Conservation (phyloP, 805 yeast species). For the Ogataea thermomethanolica region DNA sequence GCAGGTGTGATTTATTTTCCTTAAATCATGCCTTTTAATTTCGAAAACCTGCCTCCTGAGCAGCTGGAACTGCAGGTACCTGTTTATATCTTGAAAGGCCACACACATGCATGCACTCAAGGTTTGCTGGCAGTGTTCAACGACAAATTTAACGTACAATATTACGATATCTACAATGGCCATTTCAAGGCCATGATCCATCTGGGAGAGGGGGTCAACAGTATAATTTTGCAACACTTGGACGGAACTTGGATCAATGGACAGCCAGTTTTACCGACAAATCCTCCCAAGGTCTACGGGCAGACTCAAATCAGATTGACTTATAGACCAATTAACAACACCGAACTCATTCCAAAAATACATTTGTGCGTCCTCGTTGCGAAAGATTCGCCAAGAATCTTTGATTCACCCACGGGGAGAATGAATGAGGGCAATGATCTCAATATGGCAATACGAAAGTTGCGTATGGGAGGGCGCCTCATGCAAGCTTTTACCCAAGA, state of each 20-base stretch:
- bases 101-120: conserved; percentile 23
- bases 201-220: conserved; percentile 56
- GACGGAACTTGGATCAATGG: conserved; percentile 38
- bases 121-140: conserved; percentile 44
- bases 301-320: conserved; percentile 28
- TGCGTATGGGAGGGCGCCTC: conserved; percentile 77
- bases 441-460: conserved; percentile 63
- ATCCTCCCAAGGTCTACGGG: conserved; percentile 16
- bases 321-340: conserved; percentile 46
- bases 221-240: conserved; percentile 47
- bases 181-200: conserved; percentile 76
- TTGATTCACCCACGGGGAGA: conserved; percentile 62
- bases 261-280: conserved; percentile 22
- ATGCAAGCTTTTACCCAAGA: conserved; percentile 92
- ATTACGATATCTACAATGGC: conserved; percentile 64
- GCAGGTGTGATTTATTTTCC: background rate
- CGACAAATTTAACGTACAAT: conserved; percentile 58
- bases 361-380: conserved; percentile 76
- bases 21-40: conserved; percentile 25
- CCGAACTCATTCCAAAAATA: conserved; percentile 55
- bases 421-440: conserved; percentile 57
- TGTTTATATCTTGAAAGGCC: conserved; percentile 48
- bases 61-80: conserved; percentile 42
- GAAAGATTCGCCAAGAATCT: conserved; percentile 63
- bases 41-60: conserved; percentile 33